Conservation (phyloP, 2,329 filamentous ascomycete species). For the Coleophoma cylindrospora region DNA sequence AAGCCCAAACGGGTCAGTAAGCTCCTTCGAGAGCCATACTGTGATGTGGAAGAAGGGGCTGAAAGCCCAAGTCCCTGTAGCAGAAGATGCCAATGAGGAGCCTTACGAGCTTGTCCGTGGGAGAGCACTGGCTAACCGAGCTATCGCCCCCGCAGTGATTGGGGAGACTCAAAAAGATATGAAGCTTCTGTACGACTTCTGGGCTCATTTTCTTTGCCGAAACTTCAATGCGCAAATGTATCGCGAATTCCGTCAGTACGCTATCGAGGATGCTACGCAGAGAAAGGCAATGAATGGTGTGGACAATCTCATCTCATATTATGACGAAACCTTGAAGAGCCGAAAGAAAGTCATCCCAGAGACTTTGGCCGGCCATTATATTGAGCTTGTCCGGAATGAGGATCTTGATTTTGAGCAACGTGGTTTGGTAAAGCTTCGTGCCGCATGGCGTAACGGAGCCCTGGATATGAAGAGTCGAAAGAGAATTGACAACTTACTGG, state of each 20-base stretch:
- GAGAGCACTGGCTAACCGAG: conserved; percentile 33
- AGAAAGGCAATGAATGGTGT: conserved; percentile 50
- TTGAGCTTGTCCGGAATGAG: conserved; percentile 47
- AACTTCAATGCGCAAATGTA: conserved; percentile 76
- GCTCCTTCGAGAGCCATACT: conserved; percentile 14
- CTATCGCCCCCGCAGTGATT: conserved; percentile 17
- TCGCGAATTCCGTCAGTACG: conserved; percentile 64
- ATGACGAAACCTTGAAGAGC: conserved; percentile 50
- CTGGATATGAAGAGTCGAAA: conserved; percentile 52
- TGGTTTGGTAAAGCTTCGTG: conserved; percentile 45
- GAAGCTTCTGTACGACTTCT: conserved; percentile 68
- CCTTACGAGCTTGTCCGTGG: conserved; percentile 31
- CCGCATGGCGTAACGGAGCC: conserved; percentile 47
- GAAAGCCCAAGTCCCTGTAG: conserved; percentile 24
- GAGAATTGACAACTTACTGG: conserved; percentile 46
- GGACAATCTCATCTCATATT: conserved; percentile 60
- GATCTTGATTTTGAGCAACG: conserved; percentile 31
- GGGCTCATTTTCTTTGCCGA: conserved; percentile 66
- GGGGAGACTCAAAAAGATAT: conserved; percentile 48
- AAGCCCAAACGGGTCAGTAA: conserved; percentile 19
- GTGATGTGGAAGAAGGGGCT: conserved; percentile 32
- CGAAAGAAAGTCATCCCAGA: conserved; percentile 42
- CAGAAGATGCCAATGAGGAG: conserved; percentile 27
- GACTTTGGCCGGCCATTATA: conserved; percentile 47
- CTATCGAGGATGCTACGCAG: conserved; percentile 56